A percentile compares a stretch with the other conserved stretches of the same genome.
Conservation (phyloP, 805 yeast genomes). For the Monosporozyma aquatica region DNA sequence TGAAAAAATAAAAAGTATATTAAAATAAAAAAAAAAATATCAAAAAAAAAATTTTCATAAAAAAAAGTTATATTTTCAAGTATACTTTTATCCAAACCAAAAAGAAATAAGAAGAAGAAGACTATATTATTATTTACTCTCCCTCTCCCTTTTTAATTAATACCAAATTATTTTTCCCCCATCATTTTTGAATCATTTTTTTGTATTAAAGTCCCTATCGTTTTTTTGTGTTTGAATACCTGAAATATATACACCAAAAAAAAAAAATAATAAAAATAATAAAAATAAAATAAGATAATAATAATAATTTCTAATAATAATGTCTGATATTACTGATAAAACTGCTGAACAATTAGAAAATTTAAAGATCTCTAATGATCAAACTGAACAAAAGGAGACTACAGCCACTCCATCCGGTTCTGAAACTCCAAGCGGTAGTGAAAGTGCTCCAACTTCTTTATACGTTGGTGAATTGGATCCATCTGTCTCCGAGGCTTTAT, state of each 20-base stretch:
- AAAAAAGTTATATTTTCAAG: constrained; percentile 2
- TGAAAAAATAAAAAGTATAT: neutral
- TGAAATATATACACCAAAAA: constrained; percentile 1
- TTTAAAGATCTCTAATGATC: constrained; percentile 28
- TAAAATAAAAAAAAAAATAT: neutral
- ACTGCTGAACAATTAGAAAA: constrained; percentile 31
- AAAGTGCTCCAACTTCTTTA: constrained; percentile 69
- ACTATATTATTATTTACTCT: neutral
- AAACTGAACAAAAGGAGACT: constrained; percentile 24
- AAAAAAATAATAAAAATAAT: constrained; percentile 17
- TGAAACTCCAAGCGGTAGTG: constrained; percentile 24
- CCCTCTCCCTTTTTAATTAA: neutral
- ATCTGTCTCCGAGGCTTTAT: constrained; percentile 83
- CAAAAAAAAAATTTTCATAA: neutral
- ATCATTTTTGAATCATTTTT: neutral
- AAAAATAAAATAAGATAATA: constrained; percentile 15
- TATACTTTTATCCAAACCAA: neutral
- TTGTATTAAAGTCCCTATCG: constrained; percentile 1
- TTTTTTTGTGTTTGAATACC: no score
- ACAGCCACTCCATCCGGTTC: constrained; percentile 14
- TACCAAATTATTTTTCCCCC: neutral
- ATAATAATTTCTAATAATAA: constrained; percentile 9
- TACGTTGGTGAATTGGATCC: constrained; percentile 97
- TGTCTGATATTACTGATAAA: constrained; percentile 33
- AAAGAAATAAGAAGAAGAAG: no score